Evolutionary conservation across 805 yeast genomes (phyloP), one percentile per base, ranked within the genome.

Genomic region (Kluyveromyces aestuarii): DNA sequence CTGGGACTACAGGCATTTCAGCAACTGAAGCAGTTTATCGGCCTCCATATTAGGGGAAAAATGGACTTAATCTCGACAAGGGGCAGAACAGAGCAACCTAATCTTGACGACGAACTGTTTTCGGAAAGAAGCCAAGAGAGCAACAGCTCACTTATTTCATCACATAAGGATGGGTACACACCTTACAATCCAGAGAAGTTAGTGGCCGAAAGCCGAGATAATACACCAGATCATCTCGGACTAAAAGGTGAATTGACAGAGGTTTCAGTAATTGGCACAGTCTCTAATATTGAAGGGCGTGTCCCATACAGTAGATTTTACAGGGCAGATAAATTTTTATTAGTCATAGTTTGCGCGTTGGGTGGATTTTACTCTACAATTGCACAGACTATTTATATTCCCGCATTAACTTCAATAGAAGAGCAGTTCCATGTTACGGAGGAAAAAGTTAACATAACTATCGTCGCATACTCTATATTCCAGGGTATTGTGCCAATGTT

Each of bases 401-500:
- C 95, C 0, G 88, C 88, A 0, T 65, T 88, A 16, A 77, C 81
- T 0, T 70, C 73, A 6, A 67, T 89, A 8, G 77, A 80, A 44
- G 53, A 62, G 0, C 64, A 78, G 27, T 85, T 88, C 56, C 44
- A 72, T 41, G 75, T 82, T 6, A 57, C 80, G 2, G 77, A 78
- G 43, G 82, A 79, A 47, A 66, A 72, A 48, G 79, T 81, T 47
- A 85, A 87, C 59, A 57, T 84, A 14, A 79, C 95, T 0, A 83
- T 89, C 36, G 89, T 88, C 1, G 81, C 86, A 0, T 88, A 87
- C 57, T 74, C 85, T 46, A 62, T 86, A 10, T 74, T 84, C 48
- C 96, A 88, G 66, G 96, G 95, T 1, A 49, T 86, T 0, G 66
- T 85, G 0, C 96, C 96, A 0, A 74, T 84, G 1, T 61, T 87